phyloP scores from a whole-genome alignment of 441 rosid species.

The Mallotus japonicus region DNA sequence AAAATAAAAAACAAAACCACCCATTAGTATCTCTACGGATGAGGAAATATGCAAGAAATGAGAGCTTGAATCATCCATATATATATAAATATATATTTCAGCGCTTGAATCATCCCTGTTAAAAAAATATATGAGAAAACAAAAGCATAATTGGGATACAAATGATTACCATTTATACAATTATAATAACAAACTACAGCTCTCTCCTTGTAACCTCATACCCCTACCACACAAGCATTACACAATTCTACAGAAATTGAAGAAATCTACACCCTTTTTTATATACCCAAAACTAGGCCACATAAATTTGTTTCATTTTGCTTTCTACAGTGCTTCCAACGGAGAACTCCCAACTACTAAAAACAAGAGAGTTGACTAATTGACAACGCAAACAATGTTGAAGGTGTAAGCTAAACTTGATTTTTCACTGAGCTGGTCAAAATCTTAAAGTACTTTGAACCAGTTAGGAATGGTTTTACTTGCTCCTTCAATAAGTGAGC shows the following conservation, averaged over 20 bases:
- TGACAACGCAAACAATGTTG: slow-evolving; percentile 5
- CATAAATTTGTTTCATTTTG: slow-evolving; percentile 9
- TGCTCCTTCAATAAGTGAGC: neutral
- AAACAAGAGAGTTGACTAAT: neutral
- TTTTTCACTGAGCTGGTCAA: neutral
- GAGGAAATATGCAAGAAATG: too few species aligned
- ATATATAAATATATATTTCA: too few species aligned
- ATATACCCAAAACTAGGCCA: slow-evolving; percentile 16
- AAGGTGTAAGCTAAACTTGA: neutral
- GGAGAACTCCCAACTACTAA: neutral
- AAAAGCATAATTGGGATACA: too few species aligned
- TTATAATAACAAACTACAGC: too few species aligned
- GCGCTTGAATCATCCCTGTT: too few species aligned
- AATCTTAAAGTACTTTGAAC: neutral
- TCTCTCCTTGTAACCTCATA: too few species aligned
- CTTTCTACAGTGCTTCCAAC: slow-evolving; percentile 21
- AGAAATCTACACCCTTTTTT: slow-evolving; percentile 22
- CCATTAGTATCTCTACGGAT: too few species aligned
- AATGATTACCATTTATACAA: too few species aligned
- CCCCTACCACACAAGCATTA: too few species aligned
- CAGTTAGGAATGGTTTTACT: neutral
- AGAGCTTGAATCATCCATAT: too few species aligned
- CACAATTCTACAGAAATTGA: neutral
- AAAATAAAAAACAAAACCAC: too few species aligned
- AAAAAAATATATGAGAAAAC: too few species aligned